A percentile compares a stretch with the other conserved stretches of the same genome.
Evolutionary conservation across 2,329 filamentous ascomycete species (phyloP).

Genomic region (Aspergillus viridinutans): DNA sequence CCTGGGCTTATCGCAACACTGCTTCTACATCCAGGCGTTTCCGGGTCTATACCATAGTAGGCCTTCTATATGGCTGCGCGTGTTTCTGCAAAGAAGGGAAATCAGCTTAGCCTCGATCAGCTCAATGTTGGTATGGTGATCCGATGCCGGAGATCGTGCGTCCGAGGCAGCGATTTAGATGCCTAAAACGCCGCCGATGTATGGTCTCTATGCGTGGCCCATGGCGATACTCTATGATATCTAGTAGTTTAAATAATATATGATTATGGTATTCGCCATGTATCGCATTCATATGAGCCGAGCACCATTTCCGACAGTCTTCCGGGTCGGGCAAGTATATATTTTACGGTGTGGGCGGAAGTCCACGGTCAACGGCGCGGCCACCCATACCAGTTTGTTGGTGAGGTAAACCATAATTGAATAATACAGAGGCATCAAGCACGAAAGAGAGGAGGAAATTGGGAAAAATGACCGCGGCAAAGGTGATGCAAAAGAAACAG

Average conservation of each 20-base stretch:
- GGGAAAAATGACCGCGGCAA: no score
- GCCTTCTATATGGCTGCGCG: neutral
- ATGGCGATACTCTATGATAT: no score
- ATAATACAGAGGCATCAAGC: no score
- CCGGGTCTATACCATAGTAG: neutral
- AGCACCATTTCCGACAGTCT: neutral
- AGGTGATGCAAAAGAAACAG: no score
- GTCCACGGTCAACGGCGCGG: slow-evolving; percentile 3
- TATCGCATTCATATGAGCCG: neutral
- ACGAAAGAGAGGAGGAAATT: no score
- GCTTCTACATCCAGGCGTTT: neutral
- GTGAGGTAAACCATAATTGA: no score
- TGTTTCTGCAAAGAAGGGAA: neutral
- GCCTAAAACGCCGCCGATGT: neutral
- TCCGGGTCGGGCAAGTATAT: neutral
- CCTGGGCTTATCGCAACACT: neutral
- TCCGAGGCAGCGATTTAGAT: neutral
- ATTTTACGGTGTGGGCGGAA: neutral
- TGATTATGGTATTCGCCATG: no score
- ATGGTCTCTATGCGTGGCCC: neutral
- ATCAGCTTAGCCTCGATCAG: neutral
- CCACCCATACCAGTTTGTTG: no score
- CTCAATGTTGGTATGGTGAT: neutral
- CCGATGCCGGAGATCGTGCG: neutral
- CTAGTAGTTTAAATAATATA: no score